A percentile compares a stretch with the other conserved stretches of the same genome.
phyloP scores from a whole-genome alignment of 23 red algal species.

The Gracilaria gracilis region DNA sequence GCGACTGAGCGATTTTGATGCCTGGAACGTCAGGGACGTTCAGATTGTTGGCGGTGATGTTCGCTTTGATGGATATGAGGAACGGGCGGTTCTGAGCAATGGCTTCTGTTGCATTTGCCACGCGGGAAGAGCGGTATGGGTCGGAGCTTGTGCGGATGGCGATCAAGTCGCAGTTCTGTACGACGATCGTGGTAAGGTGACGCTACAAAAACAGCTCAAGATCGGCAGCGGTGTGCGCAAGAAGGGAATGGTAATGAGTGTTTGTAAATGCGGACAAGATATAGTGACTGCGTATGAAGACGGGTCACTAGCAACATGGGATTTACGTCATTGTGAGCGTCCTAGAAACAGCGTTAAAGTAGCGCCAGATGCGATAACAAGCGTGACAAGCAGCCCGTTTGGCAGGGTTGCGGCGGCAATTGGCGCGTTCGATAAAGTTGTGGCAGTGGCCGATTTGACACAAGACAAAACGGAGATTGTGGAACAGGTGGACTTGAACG shows the following conservation, averaged over 20 bases:
- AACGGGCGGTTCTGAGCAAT: not conserved
- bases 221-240: not conserved
- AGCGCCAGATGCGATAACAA: constrained; percentile 4
- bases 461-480: not conserved
- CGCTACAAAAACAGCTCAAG: not conserved
- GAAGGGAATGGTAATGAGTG: constrained; percentile 13
- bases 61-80: not conserved
- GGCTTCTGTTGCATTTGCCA: not conserved
- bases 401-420: not conserved
- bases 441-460: not conserved
- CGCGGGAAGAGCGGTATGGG: not conserved
- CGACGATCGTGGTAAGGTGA: not conserved
- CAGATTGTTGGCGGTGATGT: not conserved
- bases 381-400: not conserved
- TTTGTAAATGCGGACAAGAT: not conserved
- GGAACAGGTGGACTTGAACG: not conserved
- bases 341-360: not conserved
- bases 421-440: constrained; percentile 13
- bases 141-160: constrained; percentile 20
- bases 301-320: constrained; percentile 8
- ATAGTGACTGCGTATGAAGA: constrained; percentile 15
- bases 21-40: not conserved
- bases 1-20: not conserved
- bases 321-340: not conserved
- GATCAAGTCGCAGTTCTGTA: constrained; percentile 7